Conservation (phyloP, 805 yeast species). For the Saturnispora kantuleensis region DNA sequence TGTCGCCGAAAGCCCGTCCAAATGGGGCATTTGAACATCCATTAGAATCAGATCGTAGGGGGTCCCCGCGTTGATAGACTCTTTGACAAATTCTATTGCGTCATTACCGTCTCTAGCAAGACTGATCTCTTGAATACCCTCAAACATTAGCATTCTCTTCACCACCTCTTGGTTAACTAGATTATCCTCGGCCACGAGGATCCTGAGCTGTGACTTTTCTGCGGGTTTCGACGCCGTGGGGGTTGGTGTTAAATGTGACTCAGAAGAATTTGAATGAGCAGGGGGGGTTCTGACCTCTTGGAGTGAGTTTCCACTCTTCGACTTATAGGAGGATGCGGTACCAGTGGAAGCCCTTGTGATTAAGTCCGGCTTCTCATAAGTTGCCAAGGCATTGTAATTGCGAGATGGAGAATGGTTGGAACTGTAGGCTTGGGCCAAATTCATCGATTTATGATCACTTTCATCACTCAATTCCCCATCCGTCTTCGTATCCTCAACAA, state of each 20-base stretch:
- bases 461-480: neutral
- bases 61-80: conserved; percentile 31
- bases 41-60: conserved; percentile 71
- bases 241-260: neutral
- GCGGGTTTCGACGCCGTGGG: neutral
- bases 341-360: conserved; percentile 42
- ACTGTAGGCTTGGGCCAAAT: conserved; percentile 11
- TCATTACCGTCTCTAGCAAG: conserved; percentile 89
- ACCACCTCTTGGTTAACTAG: conserved; percentile 91
- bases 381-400: conserved; percentile 1
- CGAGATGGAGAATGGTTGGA: neutral
- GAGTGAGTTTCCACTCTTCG: conserved; percentile 1
- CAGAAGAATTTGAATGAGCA: neutral
- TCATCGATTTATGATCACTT: conserved; percentile 1
- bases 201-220: conserved; percentile 24
- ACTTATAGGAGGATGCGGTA: conserved; percentile 33
- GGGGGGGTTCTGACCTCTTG: neutral
- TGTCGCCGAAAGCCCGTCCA: conserved; percentile 86
- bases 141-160: conserved; percentile 74
- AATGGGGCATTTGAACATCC: conserved; percentile 97
- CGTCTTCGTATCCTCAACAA: conserved; percentile 6
- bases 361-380: conserved; percentile 34
- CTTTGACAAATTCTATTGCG: conserved; percentile 61
- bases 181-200: conserved; percentile 91
- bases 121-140: conserved; percentile 62